Evolutionary conservation across 2,329 filamentous ascomycete genomes (phyloP).

Genomic region (Aspergillus fructus): DNA sequence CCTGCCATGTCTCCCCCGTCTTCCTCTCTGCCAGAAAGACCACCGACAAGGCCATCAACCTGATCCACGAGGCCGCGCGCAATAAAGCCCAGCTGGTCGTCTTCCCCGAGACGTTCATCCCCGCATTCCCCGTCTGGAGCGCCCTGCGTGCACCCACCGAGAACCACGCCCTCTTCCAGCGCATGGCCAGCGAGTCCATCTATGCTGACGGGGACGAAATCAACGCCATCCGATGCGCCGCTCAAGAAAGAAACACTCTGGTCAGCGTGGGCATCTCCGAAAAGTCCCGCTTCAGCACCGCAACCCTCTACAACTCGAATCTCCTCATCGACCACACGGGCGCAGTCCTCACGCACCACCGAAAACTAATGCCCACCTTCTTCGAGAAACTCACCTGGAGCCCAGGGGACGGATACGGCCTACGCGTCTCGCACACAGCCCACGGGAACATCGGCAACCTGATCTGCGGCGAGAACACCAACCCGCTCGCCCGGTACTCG

Average conservation of each 20-base stretch:
- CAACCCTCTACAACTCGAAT: slow-evolving; percentile 54
- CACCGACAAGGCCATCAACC: slow-evolving; percentile 46
- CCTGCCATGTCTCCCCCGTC: slow-evolving; percentile 41
- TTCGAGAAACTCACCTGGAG: slow-evolving; percentile 59
- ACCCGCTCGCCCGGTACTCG: slow-evolving; percentile 53
- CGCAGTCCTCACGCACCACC: slow-evolving; percentile 51
- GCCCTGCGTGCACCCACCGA: slow-evolving; percentile 48
- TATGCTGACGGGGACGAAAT: slow-evolving; percentile 48
- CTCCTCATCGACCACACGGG: slow-evolving; percentile 48
- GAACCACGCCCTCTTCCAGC: slow-evolving; percentile 52
- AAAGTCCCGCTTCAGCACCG: slow-evolving; percentile 44
- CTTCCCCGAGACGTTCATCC: slow-evolving; percentile 55
- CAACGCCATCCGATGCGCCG: slow-evolving; percentile 38
- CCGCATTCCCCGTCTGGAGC: slow-evolving; percentile 56
- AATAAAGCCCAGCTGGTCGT: slow-evolving; percentile 52
- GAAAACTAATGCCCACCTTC: slow-evolving; percentile 57
- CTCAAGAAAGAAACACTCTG: slow-evolving; percentile 38
- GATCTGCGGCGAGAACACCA: slow-evolving; percentile 61
- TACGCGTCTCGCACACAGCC: slow-evolving; percentile 36
- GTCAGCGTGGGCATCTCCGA: slow-evolving; percentile 55
- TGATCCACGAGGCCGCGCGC: slow-evolving; percentile 47
- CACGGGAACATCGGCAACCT: slow-evolving; percentile 14
- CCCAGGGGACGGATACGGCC: slow-evolving; percentile 52
- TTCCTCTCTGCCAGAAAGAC: slow-evolving; percentile 50
- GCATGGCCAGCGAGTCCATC: slow-evolving; percentile 47